phyloP scores from a whole-genome alignment of 2,329 filamentous ascomycete genomes.

The Diaporthe capsici region DNA sequence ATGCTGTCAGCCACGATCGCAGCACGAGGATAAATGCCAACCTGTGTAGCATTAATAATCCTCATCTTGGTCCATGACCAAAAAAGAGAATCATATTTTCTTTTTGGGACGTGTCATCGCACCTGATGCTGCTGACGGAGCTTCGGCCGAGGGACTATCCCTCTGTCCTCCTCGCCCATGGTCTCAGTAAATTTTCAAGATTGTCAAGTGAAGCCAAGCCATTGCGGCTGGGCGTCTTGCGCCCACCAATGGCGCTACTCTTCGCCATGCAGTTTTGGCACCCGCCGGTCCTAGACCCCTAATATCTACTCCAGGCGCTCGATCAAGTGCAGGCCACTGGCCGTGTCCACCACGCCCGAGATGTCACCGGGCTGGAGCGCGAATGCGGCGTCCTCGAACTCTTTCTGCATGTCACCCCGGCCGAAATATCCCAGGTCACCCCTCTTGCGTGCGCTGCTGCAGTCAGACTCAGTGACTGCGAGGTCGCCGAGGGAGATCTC shows the following conservation, averaged over 20 bases:
- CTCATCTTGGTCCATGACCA: background rate
- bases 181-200: background rate
- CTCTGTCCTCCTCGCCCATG: conserved; percentile 62
- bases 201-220: conserved; percentile 7
- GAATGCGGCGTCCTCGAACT: conserved; percentile 97
- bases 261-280: background rate
- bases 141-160: conserved; percentile 66
- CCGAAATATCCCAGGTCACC: conserved; percentile 97
- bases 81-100: background rate
- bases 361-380: conserved; percentile 88
- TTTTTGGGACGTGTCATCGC: conserved; percentile 12
- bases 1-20: too few relatives aligned
- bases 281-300: background rate
- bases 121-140: conserved; percentile 44
- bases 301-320: conserved; percentile 75
- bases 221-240: conserved; percentile 4
- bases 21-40: conserved; percentile 6
- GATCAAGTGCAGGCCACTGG: conserved; percentile 95
- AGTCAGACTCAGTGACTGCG: conserved; percentile 91
- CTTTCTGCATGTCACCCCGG: conserved; percentile 96
- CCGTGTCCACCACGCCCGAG: conserved; percentile 90
- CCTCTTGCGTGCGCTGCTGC: conserved; percentile 92
- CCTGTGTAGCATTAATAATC: background rate
- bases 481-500: conserved; percentile 82
- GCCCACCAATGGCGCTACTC: background rate